A percentile compares a stretch with the other conserved stretches of the same genome.
Evolutionary conservation across 2,329 filamentous ascomycete genomes (phyloP).

Genomic region (Decorospora gaudefroyi): DNA sequence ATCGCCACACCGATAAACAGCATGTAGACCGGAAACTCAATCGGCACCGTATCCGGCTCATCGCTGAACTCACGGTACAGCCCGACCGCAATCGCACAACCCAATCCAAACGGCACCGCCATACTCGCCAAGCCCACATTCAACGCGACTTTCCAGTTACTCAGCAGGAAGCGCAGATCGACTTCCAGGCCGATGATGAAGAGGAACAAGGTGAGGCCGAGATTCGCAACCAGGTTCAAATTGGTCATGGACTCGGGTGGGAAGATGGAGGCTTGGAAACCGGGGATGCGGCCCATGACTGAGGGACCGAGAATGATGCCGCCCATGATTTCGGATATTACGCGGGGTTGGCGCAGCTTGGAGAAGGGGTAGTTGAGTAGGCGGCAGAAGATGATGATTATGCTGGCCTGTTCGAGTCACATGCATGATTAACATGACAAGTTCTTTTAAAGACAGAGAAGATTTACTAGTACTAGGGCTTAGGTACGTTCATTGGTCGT

Average conservation of each 20-base stretch:
- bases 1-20: conserved; percentile 92
- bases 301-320: conserved; percentile 85
- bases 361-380: conserved; percentile 76
- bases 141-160: conserved; percentile 79
- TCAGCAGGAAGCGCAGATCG: conserved; percentile 74
- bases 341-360: conserved; percentile 76
- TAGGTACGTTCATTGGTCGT: too few species aligned
- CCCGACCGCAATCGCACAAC: conserved; percentile 78
- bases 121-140: conserved; percentile 81
- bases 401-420: conserved; percentile 66
- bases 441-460: too few species aligned
- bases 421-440: too few species aligned
- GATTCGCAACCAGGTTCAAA: conserved; percentile 76
- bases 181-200: conserved; percentile 89
- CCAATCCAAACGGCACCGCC: conserved; percentile 79
- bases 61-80: conserved; percentile 73
- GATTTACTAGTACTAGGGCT: too few species aligned
- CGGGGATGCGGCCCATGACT: conserved; percentile 82
- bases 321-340: conserved; percentile 84
- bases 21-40: conserved; percentile 66
- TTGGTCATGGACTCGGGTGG: conserved; percentile 74
- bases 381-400: conserved; percentile 76
- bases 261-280: conserved; percentile 77
- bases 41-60: conserved; percentile 60
- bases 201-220: conserved; percentile 81